These are phyloP conservation scores for Ustilago sp. DNA, from an alignment of 1,284 basidiomycete species.

Conservation along the genomic window DNA sequence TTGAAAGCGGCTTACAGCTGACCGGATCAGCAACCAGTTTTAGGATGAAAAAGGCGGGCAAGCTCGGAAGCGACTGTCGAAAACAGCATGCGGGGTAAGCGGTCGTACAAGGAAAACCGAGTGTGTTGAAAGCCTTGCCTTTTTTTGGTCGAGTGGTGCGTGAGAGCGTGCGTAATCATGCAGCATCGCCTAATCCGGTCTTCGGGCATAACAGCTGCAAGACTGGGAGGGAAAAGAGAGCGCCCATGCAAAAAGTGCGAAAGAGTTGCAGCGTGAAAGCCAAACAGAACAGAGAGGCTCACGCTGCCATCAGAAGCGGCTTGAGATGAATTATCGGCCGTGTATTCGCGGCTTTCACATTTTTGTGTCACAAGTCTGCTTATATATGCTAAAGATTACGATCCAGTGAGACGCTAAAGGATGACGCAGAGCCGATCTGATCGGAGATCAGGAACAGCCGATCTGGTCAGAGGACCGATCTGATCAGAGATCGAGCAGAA, in stretches of 20 bases:
- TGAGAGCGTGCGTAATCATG: conserved; percentile 14
- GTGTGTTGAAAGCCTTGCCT: conserved; percentile 14
- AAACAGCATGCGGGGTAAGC: conserved; percentile 5
- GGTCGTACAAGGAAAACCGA: neutral
- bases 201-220: conserved; percentile 4
- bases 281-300: neutral
- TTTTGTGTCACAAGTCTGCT: too few species aligned
- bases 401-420: too few species aligned
- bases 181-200: conserved; percentile 39
- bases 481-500: too few species aligned
- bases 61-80: neutral
- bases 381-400: too few species aligned
- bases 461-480: too few species aligned
- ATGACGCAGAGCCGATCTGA: too few species aligned
- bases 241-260: neutral
- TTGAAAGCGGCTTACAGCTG: conserved; percentile 2
- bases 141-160: neutral
- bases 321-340: neutral
- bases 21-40: neutral
- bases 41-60: neutral
- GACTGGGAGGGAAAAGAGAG: neutral
- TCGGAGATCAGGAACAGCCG: too few species aligned
- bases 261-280: neutral
- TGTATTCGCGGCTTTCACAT: neutral
- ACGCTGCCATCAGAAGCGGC: neutral